Percentiles rank a stretch among this genome's conserved stretches.
These are phyloP conservation scores for Calonectria montana DNA, from an alignment of 2,329 filamentous ascomycete species.

Conservation along the genomic window DNA sequence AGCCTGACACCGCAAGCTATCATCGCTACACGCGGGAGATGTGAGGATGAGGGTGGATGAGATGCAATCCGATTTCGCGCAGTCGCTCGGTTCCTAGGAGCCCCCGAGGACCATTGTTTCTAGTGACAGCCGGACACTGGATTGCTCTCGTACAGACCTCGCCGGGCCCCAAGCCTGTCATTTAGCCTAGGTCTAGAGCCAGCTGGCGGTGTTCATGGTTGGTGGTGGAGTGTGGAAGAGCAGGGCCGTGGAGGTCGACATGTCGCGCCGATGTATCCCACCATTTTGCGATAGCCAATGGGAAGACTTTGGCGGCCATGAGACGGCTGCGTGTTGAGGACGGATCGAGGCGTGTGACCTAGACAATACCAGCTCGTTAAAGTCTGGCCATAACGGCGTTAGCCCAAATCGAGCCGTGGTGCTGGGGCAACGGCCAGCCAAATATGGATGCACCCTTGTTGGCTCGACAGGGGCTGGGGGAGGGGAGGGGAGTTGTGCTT, in stretches of 20 bases:
- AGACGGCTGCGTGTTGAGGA: constrained; percentile 2
- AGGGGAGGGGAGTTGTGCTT: not conserved
- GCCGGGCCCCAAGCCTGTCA: not conserved
- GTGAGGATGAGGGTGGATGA: not conserved
- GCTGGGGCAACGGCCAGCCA: constrained; percentile 27
- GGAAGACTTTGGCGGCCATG: not conserved
- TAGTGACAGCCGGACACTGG: not conserved
- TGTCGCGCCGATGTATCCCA: constrained; percentile 9
- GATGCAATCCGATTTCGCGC: not conserved
- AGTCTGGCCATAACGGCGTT: constrained; percentile 10
- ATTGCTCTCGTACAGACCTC: constrained; percentile 8
- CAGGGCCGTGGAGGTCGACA: not conserved
- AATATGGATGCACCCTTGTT: constrained; percentile 12
- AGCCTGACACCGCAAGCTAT: not conserved
- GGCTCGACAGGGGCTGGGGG: not conserved
- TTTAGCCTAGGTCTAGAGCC: constrained; percentile 16
- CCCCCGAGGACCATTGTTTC: not conserved
- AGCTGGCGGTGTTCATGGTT: constrained; percentile 21
- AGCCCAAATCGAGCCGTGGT: constrained; percentile 17
- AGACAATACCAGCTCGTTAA: constrained; percentile 7
- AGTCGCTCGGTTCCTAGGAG: not conserved
- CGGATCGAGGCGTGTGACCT: constrained; percentile 8
- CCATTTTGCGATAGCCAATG: constrained; percentile 1
- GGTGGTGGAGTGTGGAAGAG: constrained; percentile 28
- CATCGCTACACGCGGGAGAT: not conserved